Conservation (phyloP, 768 basidiomycete genomes). For the Thelephora aurantiotincta region DNA sequence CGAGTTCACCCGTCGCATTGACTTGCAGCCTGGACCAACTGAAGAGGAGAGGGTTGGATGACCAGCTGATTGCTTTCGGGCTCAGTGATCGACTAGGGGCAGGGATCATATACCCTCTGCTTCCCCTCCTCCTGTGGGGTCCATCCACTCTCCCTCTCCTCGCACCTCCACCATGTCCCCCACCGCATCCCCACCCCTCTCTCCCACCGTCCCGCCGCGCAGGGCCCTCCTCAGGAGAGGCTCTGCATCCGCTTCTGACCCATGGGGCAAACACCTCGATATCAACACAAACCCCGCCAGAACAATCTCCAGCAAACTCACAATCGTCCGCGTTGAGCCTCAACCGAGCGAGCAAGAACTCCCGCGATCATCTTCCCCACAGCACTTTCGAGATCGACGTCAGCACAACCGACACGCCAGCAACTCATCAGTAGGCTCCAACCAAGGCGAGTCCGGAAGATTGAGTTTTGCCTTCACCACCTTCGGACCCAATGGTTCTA, state of each 20-base stretch:
- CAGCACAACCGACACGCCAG: slow-evolving; percentile 17
- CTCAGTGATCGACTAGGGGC: too few species aligned
- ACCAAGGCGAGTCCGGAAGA: slow-evolving; percentile 13
- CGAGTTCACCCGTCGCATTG: too few species aligned
- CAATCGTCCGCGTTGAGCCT: slow-evolving; percentile 54
- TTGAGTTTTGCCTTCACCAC: slow-evolving; percentile 57
- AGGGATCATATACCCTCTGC: neutral
- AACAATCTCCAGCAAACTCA: slow-evolving; percentile 47
- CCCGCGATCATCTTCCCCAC: slow-evolving; percentile 16
- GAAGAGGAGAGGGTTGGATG: too few species aligned
- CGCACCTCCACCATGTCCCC: neutral
- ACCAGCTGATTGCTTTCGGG: too few species aligned
- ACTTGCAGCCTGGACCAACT: too few species aligned
- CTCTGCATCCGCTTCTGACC: slow-evolving; percentile 55
- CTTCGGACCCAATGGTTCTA: slow-evolving; percentile 26
- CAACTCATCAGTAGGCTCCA: slow-evolving; percentile 16
- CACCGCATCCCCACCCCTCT: neutral
- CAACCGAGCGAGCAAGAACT: slow-evolving; percentile 22
- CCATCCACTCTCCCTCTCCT: neutral
- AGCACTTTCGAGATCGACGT: slow-evolving; percentile 12
- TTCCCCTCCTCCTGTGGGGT: neutral
- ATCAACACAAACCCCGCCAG: slow-evolving; percentile 39
- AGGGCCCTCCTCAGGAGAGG: slow-evolving; percentile 47
- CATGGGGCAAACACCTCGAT: slow-evolving; percentile 40
- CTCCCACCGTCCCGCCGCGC: slow-evolving; percentile 8